Evolutionary conservation across 2,329 filamentous ascomycete species (phyloP), one percentile per base, ranked within the genome.

Genomic region (Ascochyta clinopodiicola): DNA sequence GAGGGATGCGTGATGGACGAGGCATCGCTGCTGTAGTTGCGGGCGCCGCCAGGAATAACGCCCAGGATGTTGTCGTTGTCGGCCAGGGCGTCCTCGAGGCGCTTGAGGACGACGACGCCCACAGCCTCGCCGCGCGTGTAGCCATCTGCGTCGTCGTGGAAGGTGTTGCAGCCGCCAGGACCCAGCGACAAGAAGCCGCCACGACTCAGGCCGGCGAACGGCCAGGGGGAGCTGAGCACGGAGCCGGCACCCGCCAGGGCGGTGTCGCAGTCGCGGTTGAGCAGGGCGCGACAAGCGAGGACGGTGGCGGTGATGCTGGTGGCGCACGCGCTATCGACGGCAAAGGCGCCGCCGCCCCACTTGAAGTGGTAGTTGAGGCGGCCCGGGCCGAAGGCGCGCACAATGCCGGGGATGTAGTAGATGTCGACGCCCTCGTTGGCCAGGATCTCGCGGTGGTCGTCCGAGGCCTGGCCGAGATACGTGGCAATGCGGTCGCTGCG

Each of bases 11-110:
- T 71, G 37, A 72, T 70, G 7, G 66, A 68, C 1, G 36, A 38
- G 1, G 64, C 34, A 2, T 61, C 49, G 2, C 42, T 49, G 1
- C 75, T 78, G 51, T 81, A 75, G 43, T 81, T 82, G 2, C 74
- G 78, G 3, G 59, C 67, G 1, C 74, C 65, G 2, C 64, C 73
- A 2, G 54, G 42, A 19, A 75, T 67, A 9, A 70, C 62, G 8
- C 50, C 73, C 8, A 68, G 60, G 17, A 55, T 72, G 9, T 57
- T 77, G 62, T 81, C 79, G 2, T 67, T 67, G 24, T 71, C 63
- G 1, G 62, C 64, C 5, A 69, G 34, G 8, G 73, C 73, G 45
- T 73, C 72, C 8, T 61, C 57, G 2, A 71, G 52, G 0, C 69
- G 56, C 53, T 76, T 75, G 21, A 76, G 32, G 4, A 76, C 59